Percentiles rank a stretch among this genome's conserved stretches.
phyloP scores from a whole-genome alignment of 495 filamentous ascomycete genomes.

The Schizothecium vesticola region DNA sequence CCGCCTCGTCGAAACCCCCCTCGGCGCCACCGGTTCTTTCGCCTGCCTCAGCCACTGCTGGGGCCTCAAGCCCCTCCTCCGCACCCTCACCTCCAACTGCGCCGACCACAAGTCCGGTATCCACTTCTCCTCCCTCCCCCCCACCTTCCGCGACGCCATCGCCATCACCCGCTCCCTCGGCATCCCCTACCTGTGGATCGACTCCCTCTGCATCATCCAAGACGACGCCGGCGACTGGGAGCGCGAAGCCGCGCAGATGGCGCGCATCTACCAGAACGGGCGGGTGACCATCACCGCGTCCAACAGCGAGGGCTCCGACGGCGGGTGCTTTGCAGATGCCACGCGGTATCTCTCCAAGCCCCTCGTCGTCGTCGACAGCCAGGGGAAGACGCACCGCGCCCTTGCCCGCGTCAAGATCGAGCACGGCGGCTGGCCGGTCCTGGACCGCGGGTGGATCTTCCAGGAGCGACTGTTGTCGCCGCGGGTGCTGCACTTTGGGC shows the following conservation, averaged over 20 bases:
- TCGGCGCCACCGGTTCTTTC: background rate
- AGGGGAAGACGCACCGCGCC: background rate
- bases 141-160: constrained; percentile 23
- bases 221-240: constrained; percentile 1
- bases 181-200: constrained; percentile 34
- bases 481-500: constrained; percentile 13
- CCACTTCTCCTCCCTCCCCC: constrained; percentile 6
- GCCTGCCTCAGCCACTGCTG: background rate
- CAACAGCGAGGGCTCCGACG: background rate
- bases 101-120: background rate
- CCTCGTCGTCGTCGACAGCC: background rate
- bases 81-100: background rate
- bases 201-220: constrained; percentile 31
- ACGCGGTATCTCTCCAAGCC: background rate
- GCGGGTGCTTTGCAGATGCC: background rate
- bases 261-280: background rate
- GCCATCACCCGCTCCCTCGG: constrained; percentile 16
- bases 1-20: background rate
- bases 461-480: constrained; percentile 8
- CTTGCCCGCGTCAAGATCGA: background rate
- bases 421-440: background rate
- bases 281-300: background rate
- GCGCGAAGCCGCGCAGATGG: constrained; percentile 3
- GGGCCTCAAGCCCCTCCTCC: background rate
- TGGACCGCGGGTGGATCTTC: constrained; percentile 13